Evolutionary conservation across 345 rosid genomes (phyloP).

Genomic region (Bretschneidera sinensis): DNA sequence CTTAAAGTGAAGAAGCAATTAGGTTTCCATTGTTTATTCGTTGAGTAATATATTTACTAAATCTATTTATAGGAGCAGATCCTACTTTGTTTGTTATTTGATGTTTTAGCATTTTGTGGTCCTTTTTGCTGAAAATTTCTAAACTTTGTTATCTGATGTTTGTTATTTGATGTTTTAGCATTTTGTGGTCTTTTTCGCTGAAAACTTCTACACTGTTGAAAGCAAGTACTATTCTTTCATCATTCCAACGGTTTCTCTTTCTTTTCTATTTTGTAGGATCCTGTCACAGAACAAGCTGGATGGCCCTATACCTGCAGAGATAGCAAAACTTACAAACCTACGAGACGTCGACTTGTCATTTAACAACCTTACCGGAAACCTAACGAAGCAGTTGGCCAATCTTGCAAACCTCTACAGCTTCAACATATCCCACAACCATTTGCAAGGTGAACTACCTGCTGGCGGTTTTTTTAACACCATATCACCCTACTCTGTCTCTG

Average conservation of each 20-base stretch:
- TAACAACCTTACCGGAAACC: slow-evolving; percentile 51
- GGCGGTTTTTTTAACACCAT: slow-evolving; percentile 83
- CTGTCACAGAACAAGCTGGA: slow-evolving; percentile 58
- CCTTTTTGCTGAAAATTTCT: background rate
- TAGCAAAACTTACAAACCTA: slow-evolving; percentile 55
- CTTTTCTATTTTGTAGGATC: slow-evolving; percentile 39
- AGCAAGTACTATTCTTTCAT: background rate
- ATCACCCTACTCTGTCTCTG: slow-evolving; percentile 59
- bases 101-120: background rate
- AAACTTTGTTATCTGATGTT: background rate
- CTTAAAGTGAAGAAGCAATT: too few species aligned
- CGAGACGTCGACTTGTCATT: slow-evolving; percentile 67
- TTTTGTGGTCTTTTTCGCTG: background rate
- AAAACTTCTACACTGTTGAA: background rate
- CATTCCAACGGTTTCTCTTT: slow-evolving; percentile 5
- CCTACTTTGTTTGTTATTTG: background rate
- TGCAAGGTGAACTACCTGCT: slow-evolving; percentile 80
- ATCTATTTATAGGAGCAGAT: background rate
- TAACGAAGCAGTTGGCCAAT: slow-evolving; percentile 79
- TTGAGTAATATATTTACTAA: background rate
- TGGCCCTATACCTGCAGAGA: slow-evolving; percentile 59
- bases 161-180: background rate
- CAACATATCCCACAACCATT: slow-evolving; percentile 82
- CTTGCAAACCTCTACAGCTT: slow-evolving; percentile 62
- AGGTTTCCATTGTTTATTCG: background rate